phyloP scores from a whole-genome alignment of 1,284 basidiomycete genomes.

The Sanghuangporus weigelae region DNA sequence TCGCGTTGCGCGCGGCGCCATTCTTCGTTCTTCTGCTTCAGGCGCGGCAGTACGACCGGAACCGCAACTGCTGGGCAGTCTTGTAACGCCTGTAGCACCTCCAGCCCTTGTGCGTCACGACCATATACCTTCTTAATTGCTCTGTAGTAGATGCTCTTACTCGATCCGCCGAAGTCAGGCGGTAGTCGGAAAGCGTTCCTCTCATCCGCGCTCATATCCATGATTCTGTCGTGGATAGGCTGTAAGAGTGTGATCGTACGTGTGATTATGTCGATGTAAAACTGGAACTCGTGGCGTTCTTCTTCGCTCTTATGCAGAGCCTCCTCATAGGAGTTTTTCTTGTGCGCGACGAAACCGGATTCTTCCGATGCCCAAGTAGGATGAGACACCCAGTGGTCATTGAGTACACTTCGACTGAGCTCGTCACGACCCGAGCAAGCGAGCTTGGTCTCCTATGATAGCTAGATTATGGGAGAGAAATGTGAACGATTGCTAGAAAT shows the following conservation, averaged over 20 bases:
- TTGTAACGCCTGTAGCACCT: constrained; percentile 89
- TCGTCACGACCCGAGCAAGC: constrained; percentile 94
- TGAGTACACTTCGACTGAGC: constrained; percentile 94
- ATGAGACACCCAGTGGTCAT: constrained; percentile 96
- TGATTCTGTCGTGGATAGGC: constrained; percentile 82
- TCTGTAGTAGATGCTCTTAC: constrained; percentile 87
- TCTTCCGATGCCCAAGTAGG: constrained; percentile 98
- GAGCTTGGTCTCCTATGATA: constrained; percentile 75
- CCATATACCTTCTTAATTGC: constrained; percentile 97
- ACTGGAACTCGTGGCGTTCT: constrained; percentile 97
- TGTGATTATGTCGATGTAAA: constrained; percentile 89
- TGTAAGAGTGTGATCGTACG: constrained; percentile 93
- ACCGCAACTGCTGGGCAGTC: constrained; percentile 89
- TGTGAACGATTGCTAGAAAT: constrained; percentile 11
- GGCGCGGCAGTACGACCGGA: constrained; percentile 85
- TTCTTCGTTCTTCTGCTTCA: constrained; percentile 96
- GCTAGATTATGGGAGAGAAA: constrained; percentile 11
- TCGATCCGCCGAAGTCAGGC: constrained; percentile 85
- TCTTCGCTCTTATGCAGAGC: constrained; percentile 96
- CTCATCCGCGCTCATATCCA: constrained; percentile 88
- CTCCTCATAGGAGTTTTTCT: constrained; percentile 97
- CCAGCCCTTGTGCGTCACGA: constrained; percentile 66
- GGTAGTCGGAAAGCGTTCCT: constrained; percentile 80
- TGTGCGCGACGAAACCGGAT: constrained; percentile 89
- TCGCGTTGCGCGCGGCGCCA: constrained; percentile 94